phyloP scores from a whole-genome alignment of 2,329 filamentous ascomycete genomes.

The Pyrenochaeta sp. region DNA sequence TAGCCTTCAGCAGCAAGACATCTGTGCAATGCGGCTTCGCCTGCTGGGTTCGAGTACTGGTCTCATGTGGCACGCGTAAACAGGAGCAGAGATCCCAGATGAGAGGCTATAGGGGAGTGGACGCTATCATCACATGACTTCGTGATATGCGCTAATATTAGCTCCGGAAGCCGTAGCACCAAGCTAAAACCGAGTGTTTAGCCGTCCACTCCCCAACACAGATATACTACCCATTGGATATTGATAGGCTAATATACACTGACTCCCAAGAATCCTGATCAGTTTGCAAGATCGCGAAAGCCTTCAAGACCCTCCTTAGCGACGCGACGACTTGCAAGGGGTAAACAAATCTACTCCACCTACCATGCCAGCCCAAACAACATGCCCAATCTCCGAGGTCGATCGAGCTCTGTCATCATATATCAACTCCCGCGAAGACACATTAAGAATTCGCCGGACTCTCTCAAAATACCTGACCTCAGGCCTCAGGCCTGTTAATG shows the following conservation, averaged over 20 bases:
- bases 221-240: not conserved
- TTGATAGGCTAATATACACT: not conserved
- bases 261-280: not conserved
- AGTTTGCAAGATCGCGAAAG: not conserved
- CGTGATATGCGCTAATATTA: not conserved
- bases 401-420: conserved; percentile 47
- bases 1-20: not conserved
- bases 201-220: not conserved
- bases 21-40: not conserved
- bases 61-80: not conserved
- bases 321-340: not conserved
- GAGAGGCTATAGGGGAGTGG: not conserved
- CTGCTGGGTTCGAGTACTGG: not conserved
- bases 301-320: no score
- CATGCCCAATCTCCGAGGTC: conserved; percentile 50
- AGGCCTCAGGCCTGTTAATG: conserved; percentile 36
- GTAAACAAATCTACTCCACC: not conserved
- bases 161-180: not conserved
- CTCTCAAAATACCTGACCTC: conserved; percentile 45
- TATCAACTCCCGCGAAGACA: conserved; percentile 48
- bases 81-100: not conserved
- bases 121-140: not conserved
- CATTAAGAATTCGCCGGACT: conserved; percentile 44
- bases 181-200: not conserved
- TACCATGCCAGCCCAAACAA: conserved; percentile 32